Conservation (phyloP, 2,329 filamentous ascomycete species). For the Endothia cerciana region DNA sequence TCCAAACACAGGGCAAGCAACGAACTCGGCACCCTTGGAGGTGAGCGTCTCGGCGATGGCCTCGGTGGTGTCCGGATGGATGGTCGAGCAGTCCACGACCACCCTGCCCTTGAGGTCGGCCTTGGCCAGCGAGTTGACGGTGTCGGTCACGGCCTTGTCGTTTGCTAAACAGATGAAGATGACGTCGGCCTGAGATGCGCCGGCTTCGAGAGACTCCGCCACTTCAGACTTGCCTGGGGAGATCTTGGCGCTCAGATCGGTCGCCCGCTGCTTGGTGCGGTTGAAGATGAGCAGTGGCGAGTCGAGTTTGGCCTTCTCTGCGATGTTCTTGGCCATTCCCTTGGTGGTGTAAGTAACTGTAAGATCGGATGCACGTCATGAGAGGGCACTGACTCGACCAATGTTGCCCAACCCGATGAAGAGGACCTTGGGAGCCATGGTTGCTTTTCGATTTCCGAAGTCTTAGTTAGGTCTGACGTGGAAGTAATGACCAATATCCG, state of each 20-base stretch:
- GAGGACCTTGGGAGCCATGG: conserved; percentile 65
- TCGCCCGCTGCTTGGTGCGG: conserved; percentile 69
- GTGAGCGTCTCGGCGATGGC: conserved; percentile 62
- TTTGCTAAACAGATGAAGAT: conserved; percentile 83
- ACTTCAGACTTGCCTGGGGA: conserved; percentile 65
- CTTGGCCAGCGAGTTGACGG: conserved; percentile 61
- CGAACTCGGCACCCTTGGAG: conserved; percentile 69
- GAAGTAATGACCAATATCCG: not conserved
- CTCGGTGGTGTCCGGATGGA: conserved; percentile 81
- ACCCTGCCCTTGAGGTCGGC: conserved; percentile 69
- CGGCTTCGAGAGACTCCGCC: conserved; percentile 65
- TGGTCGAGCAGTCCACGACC: conserved; percentile 85
- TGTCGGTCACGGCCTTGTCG: conserved; percentile 71
- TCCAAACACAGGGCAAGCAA: conserved; percentile 73
- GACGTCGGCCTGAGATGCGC: conserved; percentile 70
- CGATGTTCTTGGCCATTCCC: conserved; percentile 86
- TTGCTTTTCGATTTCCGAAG: conserved; percentile 21
- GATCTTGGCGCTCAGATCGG: conserved; percentile 65
- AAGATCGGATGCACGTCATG: not conserved
- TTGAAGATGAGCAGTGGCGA: conserved; percentile 80
- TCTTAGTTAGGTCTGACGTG: not conserved
- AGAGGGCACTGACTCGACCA: conserved; percentile 64
- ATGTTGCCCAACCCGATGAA: conserved; percentile 90
- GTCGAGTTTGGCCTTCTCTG: conserved; percentile 73
- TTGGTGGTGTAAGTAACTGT: conserved; percentile 39